phyloP scores from a whole-genome alignment of 768 basidiomycete species.

The Amanita pseudoporphyria region DNA sequence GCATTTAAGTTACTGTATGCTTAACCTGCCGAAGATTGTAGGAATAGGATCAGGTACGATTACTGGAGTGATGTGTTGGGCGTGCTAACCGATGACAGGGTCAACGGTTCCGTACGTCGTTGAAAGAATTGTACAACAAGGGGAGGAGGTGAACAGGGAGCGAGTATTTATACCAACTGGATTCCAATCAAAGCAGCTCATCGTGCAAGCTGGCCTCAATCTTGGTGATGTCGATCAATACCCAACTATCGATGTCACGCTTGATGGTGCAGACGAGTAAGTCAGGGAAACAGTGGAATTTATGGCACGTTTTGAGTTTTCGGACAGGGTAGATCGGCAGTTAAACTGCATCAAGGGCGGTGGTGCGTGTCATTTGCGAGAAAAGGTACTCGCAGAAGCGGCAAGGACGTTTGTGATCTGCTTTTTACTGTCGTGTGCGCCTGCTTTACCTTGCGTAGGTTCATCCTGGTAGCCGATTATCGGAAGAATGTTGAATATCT shows the following conservation, averaged over 20 bases:
- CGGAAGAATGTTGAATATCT: conserved; percentile 83
- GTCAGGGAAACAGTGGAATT: conserved; percentile 16
- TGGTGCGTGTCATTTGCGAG: conserved; percentile 91
- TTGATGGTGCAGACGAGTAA: conserved; percentile 96
- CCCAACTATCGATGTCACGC: conserved; percentile 86
- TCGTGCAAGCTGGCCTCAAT: conserved; percentile 64
- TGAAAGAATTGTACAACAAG: conserved; percentile 86
- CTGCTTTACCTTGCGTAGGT: conserved; percentile 30
- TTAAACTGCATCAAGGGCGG: conserved; percentile 97
- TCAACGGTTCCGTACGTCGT: conserved; percentile 97
- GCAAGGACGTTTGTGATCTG: conserved; percentile 58
- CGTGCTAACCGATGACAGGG: conserved; percentile 30
- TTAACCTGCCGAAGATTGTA: conserved; percentile 45
- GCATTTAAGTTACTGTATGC: not conserved
- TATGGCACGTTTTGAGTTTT: not conserved
- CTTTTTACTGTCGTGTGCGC: conserved; percentile 2
- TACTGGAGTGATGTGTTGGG: conserved; percentile 29
- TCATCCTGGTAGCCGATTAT: conserved; percentile 90
- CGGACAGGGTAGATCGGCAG: conserved; percentile 64
- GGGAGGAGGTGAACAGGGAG: conserved; percentile 58
- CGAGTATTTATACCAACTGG: conserved; percentile 91
- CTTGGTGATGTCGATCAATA: conserved; percentile 90
- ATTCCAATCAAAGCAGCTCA: conserved; percentile 95
- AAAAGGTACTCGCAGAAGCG: conserved; percentile 97
- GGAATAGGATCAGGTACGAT: conserved; percentile 60